Evolutionary conservation across 1,284 basidiomycete genomes (phyloP).

Genomic region (Apiotrichum porosum): DNA sequence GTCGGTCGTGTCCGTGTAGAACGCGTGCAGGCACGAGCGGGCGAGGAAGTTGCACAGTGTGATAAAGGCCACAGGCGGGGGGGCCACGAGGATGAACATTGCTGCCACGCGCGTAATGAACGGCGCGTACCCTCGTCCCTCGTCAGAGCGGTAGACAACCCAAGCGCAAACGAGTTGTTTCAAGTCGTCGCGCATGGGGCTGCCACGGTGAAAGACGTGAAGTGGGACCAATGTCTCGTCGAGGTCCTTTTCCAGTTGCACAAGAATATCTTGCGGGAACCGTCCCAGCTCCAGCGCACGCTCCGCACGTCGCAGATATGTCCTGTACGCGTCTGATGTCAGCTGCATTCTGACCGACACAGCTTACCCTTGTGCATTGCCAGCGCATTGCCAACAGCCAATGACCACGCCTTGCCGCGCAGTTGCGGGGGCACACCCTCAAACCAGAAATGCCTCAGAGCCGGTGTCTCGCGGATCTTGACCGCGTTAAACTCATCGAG

Average conservation of each 20-base stretch:
- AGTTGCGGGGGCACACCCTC: constrained; percentile 81
- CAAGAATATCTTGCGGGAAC: constrained; percentile 67
- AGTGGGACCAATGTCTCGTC: constrained; percentile 72
- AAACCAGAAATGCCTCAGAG: constrained; percentile 80
- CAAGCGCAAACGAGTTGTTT: constrained; percentile 84
- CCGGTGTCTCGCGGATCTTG: constrained; percentile 37
- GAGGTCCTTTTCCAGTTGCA: constrained; percentile 74
- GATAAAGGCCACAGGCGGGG: constrained; percentile 68
- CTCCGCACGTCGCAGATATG: constrained; percentile 67
- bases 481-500: constrained; percentile 26
- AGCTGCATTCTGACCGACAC: neutral
- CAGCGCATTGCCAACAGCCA: constrained; percentile 80
- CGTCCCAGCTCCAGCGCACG: constrained; percentile 64
- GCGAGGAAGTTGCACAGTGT: constrained; percentile 84
- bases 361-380: constrained; percentile 75
- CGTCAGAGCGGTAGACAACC: constrained; percentile 83
- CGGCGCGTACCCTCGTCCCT: constrained; percentile 72
- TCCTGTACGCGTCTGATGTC: constrained; percentile 64
- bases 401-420: constrained; percentile 79
- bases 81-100: constrained; percentile 84
- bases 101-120: constrained; percentile 60
- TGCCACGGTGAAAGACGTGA: constrained; percentile 77
- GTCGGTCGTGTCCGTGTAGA: constrained; percentile 72
- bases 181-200: constrained; percentile 80
- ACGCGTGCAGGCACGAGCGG: constrained; percentile 76